phyloP scores from a whole-genome alignment of 176 grass and related monocot genomes.

The Hyparrhenia diplandra region DNA sequence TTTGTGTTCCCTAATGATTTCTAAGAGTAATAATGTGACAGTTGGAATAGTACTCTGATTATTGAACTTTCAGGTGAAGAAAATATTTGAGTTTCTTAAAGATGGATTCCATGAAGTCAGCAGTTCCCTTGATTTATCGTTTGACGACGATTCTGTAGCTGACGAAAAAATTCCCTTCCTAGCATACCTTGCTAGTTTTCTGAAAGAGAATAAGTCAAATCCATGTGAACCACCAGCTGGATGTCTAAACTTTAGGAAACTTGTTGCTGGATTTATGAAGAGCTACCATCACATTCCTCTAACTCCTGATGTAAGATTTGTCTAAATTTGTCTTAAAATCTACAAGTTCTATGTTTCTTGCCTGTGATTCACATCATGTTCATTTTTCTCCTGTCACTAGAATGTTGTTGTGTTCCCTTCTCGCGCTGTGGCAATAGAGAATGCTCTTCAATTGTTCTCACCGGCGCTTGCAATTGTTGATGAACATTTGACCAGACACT shows the following conservation, averaged over 20 bases:
- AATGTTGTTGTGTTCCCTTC: conserved; percentile 91
- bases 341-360: conserved; percentile 10
- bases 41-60: conserved; percentile 2
- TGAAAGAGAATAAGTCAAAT: conserved; percentile 76
- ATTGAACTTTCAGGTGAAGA: conserved; percentile 75
- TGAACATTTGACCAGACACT: conserved; percentile 93
- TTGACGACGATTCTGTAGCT: conserved; percentile 92
- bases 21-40: not conserved
- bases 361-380: conserved; percentile 17
- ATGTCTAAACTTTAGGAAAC: conserved; percentile 72
- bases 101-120: conserved; percentile 92
- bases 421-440: conserved; percentile 86
- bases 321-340: conserved; percentile 8
- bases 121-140: conserved; percentile 92
- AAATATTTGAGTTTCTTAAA: conserved; percentile 96
- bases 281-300: conserved; percentile 94
- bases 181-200: conserved; percentile 79
- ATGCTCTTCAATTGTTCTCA: conserved; percentile 77
- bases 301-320: conserved; percentile 71
- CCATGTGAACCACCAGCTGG: conserved; percentile 91
- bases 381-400: conserved; percentile 51
- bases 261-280: conserved; percentile 96
- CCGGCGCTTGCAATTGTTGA: conserved; percentile 94
- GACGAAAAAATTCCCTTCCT: conserved; percentile 99
- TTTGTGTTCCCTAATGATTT: conserved; percentile 17